phyloP scores from a whole-genome alignment of 1,139 yeast genomes.

The Arxiozyma slooffiae region DNA sequence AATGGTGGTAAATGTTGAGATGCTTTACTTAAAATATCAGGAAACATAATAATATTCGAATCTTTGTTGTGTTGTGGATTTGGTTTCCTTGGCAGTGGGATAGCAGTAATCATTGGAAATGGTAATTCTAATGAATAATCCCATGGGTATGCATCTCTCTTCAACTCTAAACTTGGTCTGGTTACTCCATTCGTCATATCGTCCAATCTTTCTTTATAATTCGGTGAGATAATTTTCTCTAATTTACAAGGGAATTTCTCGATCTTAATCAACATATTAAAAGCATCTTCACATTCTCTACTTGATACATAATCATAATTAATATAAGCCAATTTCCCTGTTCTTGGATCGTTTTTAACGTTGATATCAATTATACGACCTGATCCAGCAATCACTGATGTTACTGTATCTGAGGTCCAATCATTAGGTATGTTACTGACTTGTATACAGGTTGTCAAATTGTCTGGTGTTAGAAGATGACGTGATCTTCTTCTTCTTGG shows the following conservation, averaged over 20 bases:
- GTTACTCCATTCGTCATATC: slow-evolving; percentile 1
- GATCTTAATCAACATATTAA: slow-evolving; percentile 17
- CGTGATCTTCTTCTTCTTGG: slow-evolving; percentile 27
- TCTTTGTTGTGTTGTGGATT: slow-evolving; percentile 4
- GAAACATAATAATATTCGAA: slow-evolving; percentile 30
- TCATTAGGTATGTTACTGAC: slow-evolving; percentile 23
- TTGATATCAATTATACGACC: slow-evolving; percentile 23
- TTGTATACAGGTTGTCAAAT: slow-evolving; percentile 24
- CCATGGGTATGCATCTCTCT: slow-evolving; percentile 29
- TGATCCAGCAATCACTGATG: slow-evolving; percentile 30
- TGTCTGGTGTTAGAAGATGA: slow-evolving; percentile 26
- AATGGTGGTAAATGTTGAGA: slow-evolving; percentile 44
- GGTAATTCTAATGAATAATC: slow-evolving; percentile 25
- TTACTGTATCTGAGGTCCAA: slow-evolving; percentile 25
- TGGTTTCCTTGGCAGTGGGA: slow-evolving; percentile 28
- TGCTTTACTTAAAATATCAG: slow-evolving; percentile 41
- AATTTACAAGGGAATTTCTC: slow-evolving; percentile 22
- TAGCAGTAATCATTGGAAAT: slow-evolving; percentile 29
- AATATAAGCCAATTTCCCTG: slow-evolving; percentile 23
- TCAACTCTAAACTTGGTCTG: slow-evolving; percentile 11
- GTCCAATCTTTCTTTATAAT: slow-evolving; percentile 14
- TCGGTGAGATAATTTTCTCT: slow-evolving; percentile 22
- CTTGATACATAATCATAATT: slow-evolving; percentile 20
- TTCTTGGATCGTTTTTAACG: slow-evolving; percentile 24
- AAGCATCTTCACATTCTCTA: slow-evolving; percentile 24